Base-by-base conservation (phyloP, 2,329 filamentous ascomycete genomes). In the Ophiostoma pallidulum region DNA sequence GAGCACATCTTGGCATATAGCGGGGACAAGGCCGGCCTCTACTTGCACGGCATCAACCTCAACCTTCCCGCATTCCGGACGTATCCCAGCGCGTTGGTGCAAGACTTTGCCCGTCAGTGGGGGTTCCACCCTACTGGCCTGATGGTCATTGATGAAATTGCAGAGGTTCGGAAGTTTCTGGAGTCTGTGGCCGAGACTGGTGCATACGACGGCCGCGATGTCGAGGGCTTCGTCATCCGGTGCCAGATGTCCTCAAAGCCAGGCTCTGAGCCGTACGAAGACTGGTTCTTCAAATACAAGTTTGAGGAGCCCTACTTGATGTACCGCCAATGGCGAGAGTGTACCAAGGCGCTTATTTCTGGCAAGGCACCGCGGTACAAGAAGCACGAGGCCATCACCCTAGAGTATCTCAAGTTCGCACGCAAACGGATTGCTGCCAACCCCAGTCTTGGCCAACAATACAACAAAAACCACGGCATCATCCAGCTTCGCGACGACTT, bases 221-320 rank as follows among this genome's bases (percentile, higher is more conserved):
- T 95, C 0, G 92, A 98, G 66, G 92, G 92, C 4, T 98, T 98
- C 58, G 92, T 98, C 49, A 84, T 98, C 56, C 83, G 92, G 48
- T 97, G 92, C 75, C 86, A 80, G 68, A 80, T 71, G 71, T 69
- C 73, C 14, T 60, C 66, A n/a, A 65, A 79, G 24, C 69, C 70
- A 0, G 67, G 65, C 1, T 61, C 63, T 13, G 64, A 63, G 2
- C 75, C 77, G 0, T 92, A 82, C 62, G 69, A 77, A n/a, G 90
- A 98, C 63, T 98, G 92, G 92, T 98, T 98, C 67, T 98, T 98
- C 81, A 98, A 98, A 67, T 98, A 90, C 77, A 98, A 98, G 69
- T 98, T 98, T 51, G 92, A 98, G 61, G 92, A 98, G 67, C 92
- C 92, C 0, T 98, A 98, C 62, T 71, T 98, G 51, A 94, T 98